phyloP scores from a whole-genome alignment of 2,329 filamentous ascomycete species.

The Talaromyces sp. region DNA sequence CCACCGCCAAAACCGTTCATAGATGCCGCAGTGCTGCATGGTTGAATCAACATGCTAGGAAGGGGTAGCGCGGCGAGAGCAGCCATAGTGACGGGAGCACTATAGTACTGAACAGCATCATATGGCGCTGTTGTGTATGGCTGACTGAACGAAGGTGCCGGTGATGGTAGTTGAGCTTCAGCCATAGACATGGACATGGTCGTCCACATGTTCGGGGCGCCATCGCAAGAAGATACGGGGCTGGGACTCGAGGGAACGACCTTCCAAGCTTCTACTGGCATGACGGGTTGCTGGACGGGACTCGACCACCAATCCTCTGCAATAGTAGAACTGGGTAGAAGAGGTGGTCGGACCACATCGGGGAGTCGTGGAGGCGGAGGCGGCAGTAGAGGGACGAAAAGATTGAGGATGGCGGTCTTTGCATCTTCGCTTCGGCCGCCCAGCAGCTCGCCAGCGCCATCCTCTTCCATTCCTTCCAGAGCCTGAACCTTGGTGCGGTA shows the following conservation, averaged over 20 bases:
- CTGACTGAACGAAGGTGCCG: constrained; percentile 75
- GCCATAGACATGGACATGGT: constrained; percentile 63
- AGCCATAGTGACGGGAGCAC: constrained; percentile 69
- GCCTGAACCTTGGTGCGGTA: constrained; percentile 85
- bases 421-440: constrained; percentile 90
- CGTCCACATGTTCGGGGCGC: constrained; percentile 71
- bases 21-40: constrained; percentile 74
- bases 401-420: constrained; percentile 75
- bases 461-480: constrained; percentile 93
- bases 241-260: constrained; percentile 85
- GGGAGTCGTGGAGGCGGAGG: constrained; percentile 84
- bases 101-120: constrained; percentile 65
- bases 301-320: constrained; percentile 79
- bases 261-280: constrained; percentile 80
- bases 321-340: constrained; percentile 77
- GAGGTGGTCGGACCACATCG: constrained; percentile 77
- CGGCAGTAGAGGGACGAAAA: constrained; percentile 81
- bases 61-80: constrained; percentile 74
- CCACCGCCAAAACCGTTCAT: constrained; percentile 63
- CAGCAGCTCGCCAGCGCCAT: constrained; percentile 88
- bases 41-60: constrained; percentile 79
- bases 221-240: constrained; percentile 67
- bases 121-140: constrained; percentile 69
- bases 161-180: constrained; percentile 71
- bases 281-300: constrained; percentile 57